Base-by-base conservation (phyloP, 2,329 filamentous ascomycete species). In the Ceratocystis variospora region DNA sequence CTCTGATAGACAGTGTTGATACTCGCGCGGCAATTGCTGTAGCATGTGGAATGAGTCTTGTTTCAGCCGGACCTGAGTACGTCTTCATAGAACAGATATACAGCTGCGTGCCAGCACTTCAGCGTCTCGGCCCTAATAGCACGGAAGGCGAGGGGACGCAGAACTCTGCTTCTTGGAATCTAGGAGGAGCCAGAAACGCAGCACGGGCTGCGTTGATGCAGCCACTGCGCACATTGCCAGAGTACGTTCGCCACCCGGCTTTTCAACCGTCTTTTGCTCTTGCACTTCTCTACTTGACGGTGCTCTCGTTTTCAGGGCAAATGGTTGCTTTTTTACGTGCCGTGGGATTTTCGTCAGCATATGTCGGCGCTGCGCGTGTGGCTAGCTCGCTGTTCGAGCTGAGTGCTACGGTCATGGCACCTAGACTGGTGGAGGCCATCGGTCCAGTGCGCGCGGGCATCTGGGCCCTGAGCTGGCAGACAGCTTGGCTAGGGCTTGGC, bases 401-500 rank as follows among this genome's bases (percentile, higher is more conserved):
- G 2, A 76, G 76, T 6, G 84, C 85, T 0, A 88, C 86, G 0
- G 86, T 82, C 78, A 72, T 80, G 0, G 83, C 80, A 0, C 85
- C 85, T 0, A 74, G 76, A 65, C 72, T 86, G 15, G 85, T 84
- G 78, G 70, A 70, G 1, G 75, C 73, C 48, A 80, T 87, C 48
- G 83, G 85, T 0, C 75, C 80, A 0, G 77, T 89, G 6, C 77
- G 88, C n/a, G 79, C 81, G 0, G 88, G 87, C 0, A 77, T 90
- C 2, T 91, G 88, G 88, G 84, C 83, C 69, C 72, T 87, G 8
- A 85, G 81, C 66, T 88, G 85, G 82, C 87, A 90, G 71, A 76
- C 87, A n/a, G 66, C 77, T 2, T 84, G 80, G 70, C 75, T 86
- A 3, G 76, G 76, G 1, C 76, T 72, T 0, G 81, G 78, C 0